Conservation (phyloP, 768 basidiomycete genomes). For the Macrocybe gigantea region DNA sequence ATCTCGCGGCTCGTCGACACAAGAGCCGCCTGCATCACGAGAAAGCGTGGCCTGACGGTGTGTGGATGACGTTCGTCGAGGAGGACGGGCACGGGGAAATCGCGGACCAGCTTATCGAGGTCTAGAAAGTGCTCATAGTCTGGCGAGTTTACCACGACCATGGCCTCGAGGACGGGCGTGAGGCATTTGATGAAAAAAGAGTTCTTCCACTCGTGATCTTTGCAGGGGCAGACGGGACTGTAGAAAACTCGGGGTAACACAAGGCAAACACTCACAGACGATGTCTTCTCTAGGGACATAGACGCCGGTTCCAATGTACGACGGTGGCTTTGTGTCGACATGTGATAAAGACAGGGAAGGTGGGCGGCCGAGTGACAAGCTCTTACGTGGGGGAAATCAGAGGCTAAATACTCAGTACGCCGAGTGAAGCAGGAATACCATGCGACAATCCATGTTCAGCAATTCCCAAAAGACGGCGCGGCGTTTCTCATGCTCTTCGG, state of each 20-base stretch:
- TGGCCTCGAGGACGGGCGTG: conserved; percentile 54
- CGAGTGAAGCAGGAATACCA: conserved; percentile 28
- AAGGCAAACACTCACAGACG: conserved; percentile 33
- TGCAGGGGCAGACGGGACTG: conserved; percentile 24
- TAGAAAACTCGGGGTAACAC: not conserved
- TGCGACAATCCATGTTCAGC: conserved; percentile 64
- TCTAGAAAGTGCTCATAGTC: conserved; percentile 45
- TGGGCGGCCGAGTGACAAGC: conserved; percentile 65
- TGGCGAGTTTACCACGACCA: conserved; percentile 46
- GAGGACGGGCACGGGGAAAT: conserved; percentile 46
- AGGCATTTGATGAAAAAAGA: conserved; percentile 59
- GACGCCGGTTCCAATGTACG: conserved; percentile 38
- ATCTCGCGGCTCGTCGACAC: conserved; percentile 59
- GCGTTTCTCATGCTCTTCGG: conserved; percentile 67
- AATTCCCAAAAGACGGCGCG: conserved; percentile 72
- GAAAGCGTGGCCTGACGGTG: conserved; percentile 38
- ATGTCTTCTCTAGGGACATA: conserved; percentile 46
- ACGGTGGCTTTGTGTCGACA: conserved; percentile 56
- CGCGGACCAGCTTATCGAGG: conserved; percentile 49
- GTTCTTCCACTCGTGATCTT: conserved; percentile 72
- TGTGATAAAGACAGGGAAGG: conserved; percentile 61
- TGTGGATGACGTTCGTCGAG: conserved; percentile 38
- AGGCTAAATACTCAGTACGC: not conserved
- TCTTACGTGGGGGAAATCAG: conserved; percentile 27
- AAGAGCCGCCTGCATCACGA: conserved; percentile 61